These are phyloP conservation scores for Raffaelea arxii DNA, from an alignment of 2,329 filamentous ascomycete genomes.

Conservation along the genomic window DNA sequence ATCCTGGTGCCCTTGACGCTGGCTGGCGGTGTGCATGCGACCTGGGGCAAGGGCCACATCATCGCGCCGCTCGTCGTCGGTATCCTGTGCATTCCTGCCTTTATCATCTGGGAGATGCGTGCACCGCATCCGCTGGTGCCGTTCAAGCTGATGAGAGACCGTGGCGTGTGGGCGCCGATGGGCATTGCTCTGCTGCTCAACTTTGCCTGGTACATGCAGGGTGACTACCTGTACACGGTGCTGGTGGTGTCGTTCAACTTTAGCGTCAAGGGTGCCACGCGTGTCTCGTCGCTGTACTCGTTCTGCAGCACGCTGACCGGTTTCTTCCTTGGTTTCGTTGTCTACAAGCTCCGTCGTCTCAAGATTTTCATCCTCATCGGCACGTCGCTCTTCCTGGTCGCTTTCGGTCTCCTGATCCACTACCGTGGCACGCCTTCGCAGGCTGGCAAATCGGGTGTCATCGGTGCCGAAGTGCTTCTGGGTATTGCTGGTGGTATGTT, in stretches of 20 bases:
- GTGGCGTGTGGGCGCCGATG: slow-evolving; percentile 53
- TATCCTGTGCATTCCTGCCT: slow-evolving; percentile 38
- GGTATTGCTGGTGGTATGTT: slow-evolving; percentile 57
- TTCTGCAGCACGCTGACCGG: slow-evolving; percentile 49
- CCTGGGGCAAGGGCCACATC: slow-evolving; percentile 28
- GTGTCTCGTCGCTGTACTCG: slow-evolving; percentile 50
- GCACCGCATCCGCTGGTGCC: slow-evolving; percentile 47
- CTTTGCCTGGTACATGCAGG: slow-evolving; percentile 53
- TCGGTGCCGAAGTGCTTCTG: slow-evolving; percentile 52
- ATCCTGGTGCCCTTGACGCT: slow-evolving; percentile 34
- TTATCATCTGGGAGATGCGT: slow-evolving; percentile 38
- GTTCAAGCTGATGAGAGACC: slow-evolving; percentile 51
- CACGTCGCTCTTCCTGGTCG: slow-evolving; percentile 51
- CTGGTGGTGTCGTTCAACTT: slow-evolving; percentile 53
- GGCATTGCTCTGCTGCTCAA: slow-evolving; percentile 48
- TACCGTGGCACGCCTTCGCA: slow-evolving; percentile 43
- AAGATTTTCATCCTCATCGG: slow-evolving; percentile 55
- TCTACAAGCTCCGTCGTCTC: slow-evolving; percentile 47
- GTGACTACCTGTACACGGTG: slow-evolving; percentile 54
- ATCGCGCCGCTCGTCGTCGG: slow-evolving; percentile 35
- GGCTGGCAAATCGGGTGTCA: slow-evolving; percentile 42
- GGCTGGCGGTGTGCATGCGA: slow-evolving; percentile 29
- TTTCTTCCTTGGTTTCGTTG: slow-evolving; percentile 43
- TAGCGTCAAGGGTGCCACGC: slow-evolving; percentile 43
- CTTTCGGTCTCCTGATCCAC: slow-evolving; percentile 54